Percentiles rank a stretch among this genome's conserved stretches.
Evolutionary conservation across 2,329 filamentous ascomycete genomes (phyloP).

Genomic region (Xylariales sp.): DNA sequence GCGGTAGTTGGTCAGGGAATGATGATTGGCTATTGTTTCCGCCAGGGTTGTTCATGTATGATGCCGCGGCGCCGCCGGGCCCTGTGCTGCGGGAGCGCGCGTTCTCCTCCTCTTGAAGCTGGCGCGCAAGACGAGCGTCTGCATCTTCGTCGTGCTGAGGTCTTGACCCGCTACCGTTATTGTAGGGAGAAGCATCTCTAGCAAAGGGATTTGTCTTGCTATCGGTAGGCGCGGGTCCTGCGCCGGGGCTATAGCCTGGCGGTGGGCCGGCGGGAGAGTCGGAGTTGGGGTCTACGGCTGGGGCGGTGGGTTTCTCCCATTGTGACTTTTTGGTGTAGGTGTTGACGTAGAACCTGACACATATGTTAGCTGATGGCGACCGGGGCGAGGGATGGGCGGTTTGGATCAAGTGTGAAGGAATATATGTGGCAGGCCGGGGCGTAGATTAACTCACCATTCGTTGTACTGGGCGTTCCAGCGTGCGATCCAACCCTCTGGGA

Average conservation of each 20-base stretch:
- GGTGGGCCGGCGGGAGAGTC: conserved; percentile 69
- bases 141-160: conserved; percentile 49
- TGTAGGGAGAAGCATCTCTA: conserved; percentile 46
- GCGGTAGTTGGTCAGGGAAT: conserved; percentile 57
- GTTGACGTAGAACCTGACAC: conserved; percentile 86
- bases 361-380: conserved; percentile 17
- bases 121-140: conserved; percentile 70
- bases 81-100: conserved; percentile 57
- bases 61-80: conserved; percentile 49
- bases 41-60: conserved; percentile 45
- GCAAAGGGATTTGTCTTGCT: conserved; percentile 80
- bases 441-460: conserved; percentile 67
- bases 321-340: conserved; percentile 87
- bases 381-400: background rate
- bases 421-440: background rate
- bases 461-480: conserved; percentile 90
- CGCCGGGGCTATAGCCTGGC: conserved; percentile 70
- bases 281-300: conserved; percentile 66
- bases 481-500: conserved; percentile 85
- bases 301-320: conserved; percentile 85
- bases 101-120: conserved; percentile 87
- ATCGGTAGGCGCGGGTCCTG: conserved; percentile 59
- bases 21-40: conserved; percentile 44
- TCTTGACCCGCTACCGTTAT: conserved; percentile 35
- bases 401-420: background rate